Evolutionary conservation across 2,329 filamentous ascomycete species (phyloP).

Genomic region (Aspergillus texensis): DNA sequence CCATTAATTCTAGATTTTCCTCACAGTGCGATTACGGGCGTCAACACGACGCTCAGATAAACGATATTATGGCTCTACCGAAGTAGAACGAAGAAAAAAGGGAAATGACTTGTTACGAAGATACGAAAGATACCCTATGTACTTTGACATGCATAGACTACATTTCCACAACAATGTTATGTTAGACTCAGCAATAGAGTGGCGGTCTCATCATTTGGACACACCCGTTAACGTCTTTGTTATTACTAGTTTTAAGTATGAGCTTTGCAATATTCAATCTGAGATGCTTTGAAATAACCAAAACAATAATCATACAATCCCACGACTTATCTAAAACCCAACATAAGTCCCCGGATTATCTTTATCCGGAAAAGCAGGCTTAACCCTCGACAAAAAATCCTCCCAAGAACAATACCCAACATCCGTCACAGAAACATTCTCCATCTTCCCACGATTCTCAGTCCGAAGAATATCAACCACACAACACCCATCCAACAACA

Average conservation of each 20-base stretch:
- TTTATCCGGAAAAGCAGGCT: not conserved
- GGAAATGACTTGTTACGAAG: constrained; percentile 5
- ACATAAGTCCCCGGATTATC: not conserved
- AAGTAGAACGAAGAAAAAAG: not conserved
- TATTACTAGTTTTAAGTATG: not conserved
- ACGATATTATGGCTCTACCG: not conserved
- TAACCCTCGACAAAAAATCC: not conserved
- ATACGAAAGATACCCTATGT: constrained; percentile 12
- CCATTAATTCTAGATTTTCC: not conserved
- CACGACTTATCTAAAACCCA: not conserved
- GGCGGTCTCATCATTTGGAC: constrained; percentile 2
- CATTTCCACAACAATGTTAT: not conserved
- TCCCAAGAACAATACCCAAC: not conserved
- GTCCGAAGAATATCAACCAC: not conserved
- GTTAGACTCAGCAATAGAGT: constrained; percentile 2
- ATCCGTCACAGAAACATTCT: not conserved
- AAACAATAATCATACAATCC: not conserved
- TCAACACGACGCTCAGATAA: not conserved
- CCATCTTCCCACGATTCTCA: not conserved
- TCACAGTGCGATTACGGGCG: not conserved
- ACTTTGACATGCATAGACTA: constrained; percentile 13
- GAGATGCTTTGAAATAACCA: not conserved
- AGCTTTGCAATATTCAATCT: not conserved
- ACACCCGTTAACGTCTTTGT: not conserved
- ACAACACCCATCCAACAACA: not conserved